phyloP scores from a whole-genome alignment of 371 early-diverging fungal genomes.

The Mortierella sp. region DNA sequence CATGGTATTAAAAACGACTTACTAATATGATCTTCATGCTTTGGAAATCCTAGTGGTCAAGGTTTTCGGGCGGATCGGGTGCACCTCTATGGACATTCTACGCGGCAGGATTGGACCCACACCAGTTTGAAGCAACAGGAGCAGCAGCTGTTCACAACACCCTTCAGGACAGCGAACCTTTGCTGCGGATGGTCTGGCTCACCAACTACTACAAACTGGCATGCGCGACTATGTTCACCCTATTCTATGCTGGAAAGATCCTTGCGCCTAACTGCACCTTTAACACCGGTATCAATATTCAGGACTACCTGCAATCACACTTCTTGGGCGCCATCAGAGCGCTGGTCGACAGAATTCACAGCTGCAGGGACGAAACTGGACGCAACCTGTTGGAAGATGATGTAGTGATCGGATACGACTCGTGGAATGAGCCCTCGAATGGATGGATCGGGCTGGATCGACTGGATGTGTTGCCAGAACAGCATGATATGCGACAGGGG shows the following conservation, averaged over 20 bases:
- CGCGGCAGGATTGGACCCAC: constrained; percentile 79
- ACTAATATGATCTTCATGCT: no score
- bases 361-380: constrained; percentile 21
- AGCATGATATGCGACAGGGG: constrained; percentile 70
- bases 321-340: constrained; percentile 67
- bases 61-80: constrained; percentile 88
- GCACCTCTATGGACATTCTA: constrained; percentile 90
- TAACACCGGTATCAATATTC: constrained; percentile 63
- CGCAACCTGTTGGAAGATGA: constrained; percentile 60
- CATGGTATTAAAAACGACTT: neutral
- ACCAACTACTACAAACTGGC: constrained; percentile 91
- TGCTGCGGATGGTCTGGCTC: constrained; percentile 89
- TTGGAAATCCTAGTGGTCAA: constrained; percentile 73
- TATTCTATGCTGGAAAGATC: constrained; percentile 81
- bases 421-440: constrained; percentile 82
- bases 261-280: constrained; percentile 78
- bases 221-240: constrained; percentile 84
- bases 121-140: constrained; percentile 72
- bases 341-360: constrained; percentile 63
- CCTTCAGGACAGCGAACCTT: constrained; percentile 62
- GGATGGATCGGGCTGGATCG: constrained; percentile 71
- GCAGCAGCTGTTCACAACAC: constrained; percentile 83
- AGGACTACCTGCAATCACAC: constrained; percentile 79
- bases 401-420: constrained; percentile 80
- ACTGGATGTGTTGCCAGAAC: constrained; percentile 62